Percentiles rank a stretch among this genome's conserved stretches.
These are phyloP conservation scores for Pelargonium australe DNA, from an alignment of 441 rosid species.

Conservation along the genomic window DNA sequence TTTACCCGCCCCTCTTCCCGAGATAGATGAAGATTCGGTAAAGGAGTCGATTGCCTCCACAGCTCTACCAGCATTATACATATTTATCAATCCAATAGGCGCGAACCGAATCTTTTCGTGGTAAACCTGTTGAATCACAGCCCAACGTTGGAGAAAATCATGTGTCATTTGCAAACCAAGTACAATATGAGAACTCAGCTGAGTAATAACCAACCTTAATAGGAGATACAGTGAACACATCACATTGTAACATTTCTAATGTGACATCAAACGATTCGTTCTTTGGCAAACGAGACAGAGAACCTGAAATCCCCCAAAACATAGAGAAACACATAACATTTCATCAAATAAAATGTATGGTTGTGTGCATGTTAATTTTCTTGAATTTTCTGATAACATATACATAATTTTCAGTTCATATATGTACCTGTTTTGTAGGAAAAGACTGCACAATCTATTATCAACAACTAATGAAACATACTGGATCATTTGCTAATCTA, in stretches of 20 bases:
- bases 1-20: constrained; percentile 36
- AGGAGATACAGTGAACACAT: constrained; percentile 42
- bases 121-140: constrained; percentile 28
- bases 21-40: constrained; percentile 9
- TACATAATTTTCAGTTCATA: background rate
- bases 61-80: constrained; percentile 48
- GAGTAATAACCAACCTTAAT: constrained; percentile 31
- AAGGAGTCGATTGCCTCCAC: constrained; percentile 26
- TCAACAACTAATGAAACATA: too few species aligned
- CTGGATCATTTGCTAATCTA: too few species aligned
- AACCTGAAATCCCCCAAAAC: constrained; percentile 22
- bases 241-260: constrained; percentile 36
- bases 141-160: background rate
- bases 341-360: background rate
- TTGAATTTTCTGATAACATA: background rate
- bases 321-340: background rate
- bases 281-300: constrained; percentile 26
- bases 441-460: constrained; percentile 43
- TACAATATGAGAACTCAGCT: background rate
- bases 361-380: background rate
- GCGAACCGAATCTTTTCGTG: constrained; percentile 36
- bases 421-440: constrained; percentile 41
- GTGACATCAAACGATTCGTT: constrained; percentile 28
- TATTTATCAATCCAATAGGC: constrained; percentile 37
- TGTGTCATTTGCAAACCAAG: background rate